Percentiles rank a stretch among this genome's conserved stretches.
Evolutionary conservation across 495 filamentous ascomycete genomes (phyloP).

Genomic region (Aspergillus hancockii): DNA sequence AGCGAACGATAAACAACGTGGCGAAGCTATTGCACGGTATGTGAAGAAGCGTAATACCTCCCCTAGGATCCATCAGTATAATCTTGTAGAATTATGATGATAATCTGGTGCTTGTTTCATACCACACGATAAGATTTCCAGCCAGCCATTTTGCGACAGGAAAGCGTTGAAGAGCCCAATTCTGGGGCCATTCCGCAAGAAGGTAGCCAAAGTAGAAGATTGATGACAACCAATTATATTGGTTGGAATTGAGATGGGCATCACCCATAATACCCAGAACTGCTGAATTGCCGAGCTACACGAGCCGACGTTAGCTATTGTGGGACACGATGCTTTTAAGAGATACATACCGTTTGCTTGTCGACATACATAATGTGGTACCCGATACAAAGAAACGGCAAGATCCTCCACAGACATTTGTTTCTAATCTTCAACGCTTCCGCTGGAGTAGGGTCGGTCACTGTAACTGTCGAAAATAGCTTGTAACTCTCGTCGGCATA

Average conservation of each 20-base stretch:
- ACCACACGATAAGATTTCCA: conserved; percentile 40
- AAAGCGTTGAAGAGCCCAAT: conserved; percentile 42
- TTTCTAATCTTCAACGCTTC: conserved; percentile 39
- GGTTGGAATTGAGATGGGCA: conserved; percentile 35
- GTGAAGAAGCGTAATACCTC: conserved; percentile 37
- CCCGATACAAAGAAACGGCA: conserved; percentile 45
- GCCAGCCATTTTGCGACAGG: conserved; percentile 42
- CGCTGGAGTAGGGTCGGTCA: conserved; percentile 35
- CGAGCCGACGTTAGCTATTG: neutral
- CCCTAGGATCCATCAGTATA: conserved; percentile 20
- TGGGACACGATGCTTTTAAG: neutral
- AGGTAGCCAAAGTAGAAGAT: conserved; percentile 57
- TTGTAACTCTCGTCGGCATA: conserved; percentile 47
- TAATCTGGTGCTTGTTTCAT: no score
- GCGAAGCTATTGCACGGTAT: conserved; percentile 41
- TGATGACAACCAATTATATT: conserved; percentile 48
- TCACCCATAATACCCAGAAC: conserved; percentile 55
- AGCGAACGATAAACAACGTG: conserved; percentile 40
- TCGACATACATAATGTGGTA: conserved; percentile 50
- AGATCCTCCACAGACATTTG: conserved; percentile 40
- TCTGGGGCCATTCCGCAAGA: conserved; percentile 42
- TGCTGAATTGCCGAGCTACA: conserved; percentile 42
- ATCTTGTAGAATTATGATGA: neutral
- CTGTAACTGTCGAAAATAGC: conserved; percentile 41
- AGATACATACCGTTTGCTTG: conserved; percentile 41